A percentile compares a stretch with the other conserved stretches of the same genome.
These are phyloP conservation scores for Vigna hirtella DNA, from an alignment of 306 rosid species.

Conservation along the genomic window DNA sequence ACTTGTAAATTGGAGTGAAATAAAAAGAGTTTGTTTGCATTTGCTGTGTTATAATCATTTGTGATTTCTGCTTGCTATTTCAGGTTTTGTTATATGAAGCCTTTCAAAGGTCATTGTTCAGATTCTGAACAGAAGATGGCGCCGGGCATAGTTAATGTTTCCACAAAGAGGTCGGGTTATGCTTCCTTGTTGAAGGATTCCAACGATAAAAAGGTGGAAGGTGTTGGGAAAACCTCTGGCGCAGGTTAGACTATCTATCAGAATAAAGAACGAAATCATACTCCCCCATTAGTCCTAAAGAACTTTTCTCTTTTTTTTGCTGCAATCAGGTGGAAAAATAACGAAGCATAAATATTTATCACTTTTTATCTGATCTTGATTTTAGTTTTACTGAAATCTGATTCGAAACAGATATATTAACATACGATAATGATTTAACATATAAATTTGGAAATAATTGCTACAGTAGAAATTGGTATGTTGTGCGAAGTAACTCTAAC, in stretches of 20 bases:
- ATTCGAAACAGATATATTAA: too few relatives aligned
- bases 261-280: not conserved
- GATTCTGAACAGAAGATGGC: conserved; percentile 48
- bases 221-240: conserved; percentile 9
- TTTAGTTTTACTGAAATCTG: too few relatives aligned
- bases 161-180: conserved; percentile 55
- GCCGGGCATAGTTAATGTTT: conserved; percentile 47
- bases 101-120: conserved; percentile 53
- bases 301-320: too few relatives aligned
- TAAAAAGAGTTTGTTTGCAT: not conserved
- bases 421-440: too few relatives aligned
- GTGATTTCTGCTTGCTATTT: conserved; percentile 16
- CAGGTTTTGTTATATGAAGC: conserved; percentile 68
- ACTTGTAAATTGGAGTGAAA: not conserved
- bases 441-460: too few relatives aligned
- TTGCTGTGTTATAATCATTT: conserved; percentile 1
- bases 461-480: too few relatives aligned
- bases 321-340: too few relatives aligned
- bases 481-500: too few relatives aligned
- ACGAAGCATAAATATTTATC: too few relatives aligned
- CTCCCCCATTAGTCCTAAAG: too few relatives aligned
- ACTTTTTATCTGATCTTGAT: too few relatives aligned
- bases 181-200: conserved; percentile 32
- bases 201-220: conserved; percentile 6
- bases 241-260: conserved; percentile 44